A percentile compares a stretch with the other conserved stretches of the same genome.
Conservation (phyloP, 495 filamentous ascomycete species). For the Aspergillus haitiensis region DNA sequence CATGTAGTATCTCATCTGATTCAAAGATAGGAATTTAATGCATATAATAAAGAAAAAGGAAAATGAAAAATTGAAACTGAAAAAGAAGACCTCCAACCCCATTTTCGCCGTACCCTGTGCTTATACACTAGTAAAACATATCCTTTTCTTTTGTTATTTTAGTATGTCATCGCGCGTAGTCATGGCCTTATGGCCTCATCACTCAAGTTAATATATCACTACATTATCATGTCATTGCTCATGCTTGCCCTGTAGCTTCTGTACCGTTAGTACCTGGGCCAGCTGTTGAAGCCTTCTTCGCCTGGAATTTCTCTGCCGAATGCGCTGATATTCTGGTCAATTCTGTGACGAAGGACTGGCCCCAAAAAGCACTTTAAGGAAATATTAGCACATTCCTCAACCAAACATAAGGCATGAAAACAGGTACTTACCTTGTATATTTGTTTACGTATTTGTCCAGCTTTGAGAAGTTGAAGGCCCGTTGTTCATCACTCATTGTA, state of each 20-base stretch:
- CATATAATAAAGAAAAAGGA: not conserved
- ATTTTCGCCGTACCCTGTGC: slow-evolving; percentile 35
- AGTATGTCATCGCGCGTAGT: not conserved
- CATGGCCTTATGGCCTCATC: not conserved
- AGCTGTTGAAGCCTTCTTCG: slow-evolving; percentile 31
- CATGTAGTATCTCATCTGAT: not conserved
- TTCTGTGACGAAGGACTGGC: slow-evolving; percentile 88
- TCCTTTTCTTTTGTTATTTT: not conserved
- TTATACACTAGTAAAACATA: slow-evolving; percentile 3
- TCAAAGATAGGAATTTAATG: slow-evolving; percentile 20
- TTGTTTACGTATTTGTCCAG: slow-evolving; percentile 92
- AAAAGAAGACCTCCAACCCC: slow-evolving; percentile 15
- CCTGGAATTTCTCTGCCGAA: slow-evolving; percentile 45
- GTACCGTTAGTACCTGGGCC: slow-evolving; percentile 21
- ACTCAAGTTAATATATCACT: not conserved
- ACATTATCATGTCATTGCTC: not conserved
- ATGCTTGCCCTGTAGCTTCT: slow-evolving; percentile 2
- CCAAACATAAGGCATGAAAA: too few species aligned
- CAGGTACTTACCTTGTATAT: slow-evolving; percentile 67
- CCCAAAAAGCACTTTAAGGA: slow-evolving; percentile 81
- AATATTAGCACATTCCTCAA: slow-evolving; percentile 11
- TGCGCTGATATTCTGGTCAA: slow-evolving; percentile 66
- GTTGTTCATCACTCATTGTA: slow-evolving; percentile 86
- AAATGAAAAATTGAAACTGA: not conserved
- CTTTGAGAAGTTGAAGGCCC: slow-evolving; percentile 82